Base-by-base conservation (phyloP, 352 stramenopile species). In the Phytophthora crassamura region DNA sequence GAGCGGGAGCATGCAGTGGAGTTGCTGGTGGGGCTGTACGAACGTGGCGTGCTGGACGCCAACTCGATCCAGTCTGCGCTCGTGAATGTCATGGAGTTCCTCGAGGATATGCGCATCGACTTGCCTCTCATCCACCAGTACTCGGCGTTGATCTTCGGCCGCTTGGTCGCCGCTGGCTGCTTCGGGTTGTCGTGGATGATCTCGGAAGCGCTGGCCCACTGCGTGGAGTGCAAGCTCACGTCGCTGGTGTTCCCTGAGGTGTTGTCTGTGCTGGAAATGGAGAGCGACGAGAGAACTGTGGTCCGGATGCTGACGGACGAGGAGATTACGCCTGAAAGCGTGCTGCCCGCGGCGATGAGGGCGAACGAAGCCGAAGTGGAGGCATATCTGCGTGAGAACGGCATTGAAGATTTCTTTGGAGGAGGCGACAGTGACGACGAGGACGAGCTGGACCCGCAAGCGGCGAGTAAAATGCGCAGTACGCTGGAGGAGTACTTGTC, bases 21-120 rank as follows among this genome's bases (percentile, higher is more conserved):
- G n/a, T 50, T 96, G 43, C 75, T 96, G 32, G 85, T 90, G 10
- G 78, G 79, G 7, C 51, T 96, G 7, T 96, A 95, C 59, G 84
- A 91, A 47, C 63, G 77, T 32, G 74, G 77, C 16, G 80, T 64
- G 16, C 58, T 96, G 7, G 81, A 89, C 38, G 84, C 86, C 0
- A 88, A 84, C 32, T 84, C 76, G 18, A 92, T 96, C 12, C 85
- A 96, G 52, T 45, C 72, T 22, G 86, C 82, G 6, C 52, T 96
- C 5, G 57, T 88, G 20, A 86, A 80, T 16, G 84, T 82, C 15
- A 84, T 90, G 60, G 86, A 95, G 64, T 94, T 94, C 48, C 67
- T 96, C 6, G 88, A 95, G 53, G 88, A 96, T 35, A 77, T 96
- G 55, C 82, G 80, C 48, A 96, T 96, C 48, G 88, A 96, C 60